Conservation (phyloP, 75 land plant genomes). For the Pinus taeda region DNA sequence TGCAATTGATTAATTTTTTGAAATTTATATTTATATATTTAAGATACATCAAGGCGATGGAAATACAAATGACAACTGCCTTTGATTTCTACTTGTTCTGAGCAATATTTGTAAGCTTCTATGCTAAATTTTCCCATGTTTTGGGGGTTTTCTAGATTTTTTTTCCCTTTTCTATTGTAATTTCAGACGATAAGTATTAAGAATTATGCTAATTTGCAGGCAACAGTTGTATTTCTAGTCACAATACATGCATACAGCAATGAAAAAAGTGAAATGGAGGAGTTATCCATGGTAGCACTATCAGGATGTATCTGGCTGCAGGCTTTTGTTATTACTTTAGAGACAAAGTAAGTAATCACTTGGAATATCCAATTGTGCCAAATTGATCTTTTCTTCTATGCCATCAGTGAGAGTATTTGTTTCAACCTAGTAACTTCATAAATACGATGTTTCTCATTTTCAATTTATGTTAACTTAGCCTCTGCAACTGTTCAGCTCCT, state of each 20-base stretch:
- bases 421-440: not conserved
- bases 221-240: slow-evolving; percentile 80
- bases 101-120: not conserved
- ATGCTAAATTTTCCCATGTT: too few relatives aligned
- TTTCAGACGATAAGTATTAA: not conserved
- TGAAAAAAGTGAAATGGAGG: slow-evolving; percentile 88
- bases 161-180: not conserved
- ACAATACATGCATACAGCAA: slow-evolving; percentile 75
- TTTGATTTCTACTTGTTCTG: not conserved
- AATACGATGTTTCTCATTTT: not conserved
- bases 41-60: not conserved
- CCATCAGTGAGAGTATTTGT: not conserved
- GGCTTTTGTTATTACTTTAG: slow-evolving; percentile 82
- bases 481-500: slow-evolving; percentile 57
- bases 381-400: not conserved
- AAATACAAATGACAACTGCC: not conserved
- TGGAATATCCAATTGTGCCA: not conserved
- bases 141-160: too few relatives aligned
- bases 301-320: slow-evolving; percentile 99
- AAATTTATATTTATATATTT: not conserved
- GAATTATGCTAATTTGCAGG: slow-evolving; percentile 39
- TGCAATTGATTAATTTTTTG: not conserved
- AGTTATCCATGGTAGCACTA: slow-evolving; percentile 89
- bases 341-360: slow-evolving; percentile 72
- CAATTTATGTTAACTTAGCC: not conserved